Conservation (phyloP, 164 flowering plant genomes). For the Kalanchoe fedtschenkoi region DNA sequence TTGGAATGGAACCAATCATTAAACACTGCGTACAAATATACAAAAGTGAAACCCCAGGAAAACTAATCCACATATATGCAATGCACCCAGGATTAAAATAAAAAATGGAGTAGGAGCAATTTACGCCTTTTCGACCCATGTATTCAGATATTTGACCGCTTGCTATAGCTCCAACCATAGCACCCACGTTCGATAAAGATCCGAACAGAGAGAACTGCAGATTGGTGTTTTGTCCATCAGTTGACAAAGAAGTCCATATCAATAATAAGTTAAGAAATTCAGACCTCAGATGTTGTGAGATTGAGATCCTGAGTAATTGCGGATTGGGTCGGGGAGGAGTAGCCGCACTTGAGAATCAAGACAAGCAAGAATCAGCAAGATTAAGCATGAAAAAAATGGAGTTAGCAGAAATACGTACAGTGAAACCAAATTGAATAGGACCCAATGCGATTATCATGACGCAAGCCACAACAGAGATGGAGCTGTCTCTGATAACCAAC, state of each 20-base stretch:
- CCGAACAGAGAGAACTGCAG: slow-evolving; percentile 25
- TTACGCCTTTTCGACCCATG: slow-evolving; percentile 64
- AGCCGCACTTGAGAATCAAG: background rate
- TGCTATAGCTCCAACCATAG: slow-evolving; percentile 66
- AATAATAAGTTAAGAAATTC: too few species aligned
- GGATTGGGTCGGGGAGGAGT: slow-evolving; percentile 2
- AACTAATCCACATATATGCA: background rate
- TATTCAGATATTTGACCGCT: slow-evolving; percentile 66
- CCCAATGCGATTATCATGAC: slow-evolving; percentile 3
- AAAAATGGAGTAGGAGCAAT: background rate
- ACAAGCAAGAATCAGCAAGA: background rate
- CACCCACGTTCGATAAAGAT: slow-evolving; percentile 64
- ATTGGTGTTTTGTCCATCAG: too few species aligned
- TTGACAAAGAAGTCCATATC: background rate
- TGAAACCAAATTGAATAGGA: slow-evolving; percentile 8
- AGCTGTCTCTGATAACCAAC: background rate
- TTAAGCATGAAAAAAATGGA: background rate
- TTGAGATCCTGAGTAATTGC: slow-evolving; percentile 1
- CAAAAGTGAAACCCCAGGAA: background rate
- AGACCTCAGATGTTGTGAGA: slow-evolving; percentile 6
- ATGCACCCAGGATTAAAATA: background rate
- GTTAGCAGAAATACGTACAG: background rate
- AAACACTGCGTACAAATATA: slow-evolving; percentile 33
- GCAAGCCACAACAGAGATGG: slow-evolving; percentile 5
- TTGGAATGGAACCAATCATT: slow-evolving; percentile 67